A percentile compares a stretch with the other conserved stretches of the same genome.
phyloP scores from a whole-genome alignment of 139 green algal species.

The Micractinium sp. region DNA sequence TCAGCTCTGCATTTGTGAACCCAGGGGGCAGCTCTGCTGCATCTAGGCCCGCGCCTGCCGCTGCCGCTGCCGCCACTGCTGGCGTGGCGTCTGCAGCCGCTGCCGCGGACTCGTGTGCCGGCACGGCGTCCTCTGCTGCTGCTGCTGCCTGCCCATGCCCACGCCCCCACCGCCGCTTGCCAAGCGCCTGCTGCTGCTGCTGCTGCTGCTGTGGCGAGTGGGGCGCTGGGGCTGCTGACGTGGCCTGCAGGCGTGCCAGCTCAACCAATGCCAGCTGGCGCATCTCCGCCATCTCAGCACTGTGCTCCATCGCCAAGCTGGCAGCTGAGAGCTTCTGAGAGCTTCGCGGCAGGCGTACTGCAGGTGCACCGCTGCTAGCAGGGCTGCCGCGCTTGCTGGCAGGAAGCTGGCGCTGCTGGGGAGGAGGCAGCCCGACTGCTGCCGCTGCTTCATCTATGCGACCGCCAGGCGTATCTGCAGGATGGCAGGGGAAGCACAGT shows the following conservation, averaged over 20 bases:
- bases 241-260: not conserved
- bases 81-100: no score
- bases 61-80: no score
- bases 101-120: no score
- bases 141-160: no score
- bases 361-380: not conserved
- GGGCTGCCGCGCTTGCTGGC: not conserved
- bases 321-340: not conserved
- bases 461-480: not conserved
- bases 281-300: not conserved
- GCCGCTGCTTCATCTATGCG: not conserved
- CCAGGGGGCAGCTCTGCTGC: not conserved
- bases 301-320: not conserved
- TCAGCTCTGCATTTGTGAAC: slow-evolving; percentile 44
- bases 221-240: not conserved
- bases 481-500: no score
- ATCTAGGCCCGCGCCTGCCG: not conserved
- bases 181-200: not conserved
- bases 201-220: not conserved
- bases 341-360: not conserved
- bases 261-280: not conserved
- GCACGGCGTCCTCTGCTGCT: no score
- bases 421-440: not conserved
- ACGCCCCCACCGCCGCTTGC: not conserved
- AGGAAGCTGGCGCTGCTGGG: not conserved